phyloP scores from a whole-genome alignment of 1,284 basidiomycete genomes.

The Inonotus hispidus region DNA sequence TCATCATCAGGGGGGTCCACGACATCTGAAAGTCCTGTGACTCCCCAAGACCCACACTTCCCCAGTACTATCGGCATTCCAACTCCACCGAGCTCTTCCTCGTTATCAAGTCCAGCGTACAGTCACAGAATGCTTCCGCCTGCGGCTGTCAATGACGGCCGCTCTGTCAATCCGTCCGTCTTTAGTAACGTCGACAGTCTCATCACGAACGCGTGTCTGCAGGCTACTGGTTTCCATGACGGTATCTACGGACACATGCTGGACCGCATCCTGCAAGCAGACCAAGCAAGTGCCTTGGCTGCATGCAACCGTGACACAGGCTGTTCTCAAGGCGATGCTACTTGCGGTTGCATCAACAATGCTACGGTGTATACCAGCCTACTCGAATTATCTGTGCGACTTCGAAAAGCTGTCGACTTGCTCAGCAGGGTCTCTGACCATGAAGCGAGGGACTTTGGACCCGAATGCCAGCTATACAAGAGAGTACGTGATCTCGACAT shows the following conservation, averaged over 20 bases:
- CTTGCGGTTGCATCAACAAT: conserved; percentile 57
- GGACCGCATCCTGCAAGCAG: conserved; percentile 18
- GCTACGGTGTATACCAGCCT: conserved; percentile 46
- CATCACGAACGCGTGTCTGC: background rate
- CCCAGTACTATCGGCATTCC: conserved; percentile 8
- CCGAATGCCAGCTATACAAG: conserved; percentile 45
- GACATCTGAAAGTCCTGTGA: conserved; percentile 10
- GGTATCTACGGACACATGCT: conserved; percentile 19
- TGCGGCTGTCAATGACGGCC: background rate
- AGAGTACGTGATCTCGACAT: conserved; percentile 51
- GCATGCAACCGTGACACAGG: conserved; percentile 19
- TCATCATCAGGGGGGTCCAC: conserved; percentile 3
- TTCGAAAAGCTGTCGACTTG: conserved; percentile 52
- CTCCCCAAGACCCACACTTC: conserved; percentile 14
- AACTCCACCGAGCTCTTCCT: conserved; percentile 13
- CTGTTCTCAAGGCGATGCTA: conserved; percentile 24
- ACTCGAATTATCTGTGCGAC: conserved; percentile 55
- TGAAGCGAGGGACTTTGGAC: conserved; percentile 30
- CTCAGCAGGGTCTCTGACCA: conserved; percentile 48
- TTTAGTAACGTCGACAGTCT: conserved; percentile 12
- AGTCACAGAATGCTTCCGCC: background rate
- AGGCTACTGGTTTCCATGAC: conserved; percentile 11
- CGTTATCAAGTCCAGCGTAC: conserved; percentile 7
- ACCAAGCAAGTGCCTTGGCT: conserved; percentile 1
- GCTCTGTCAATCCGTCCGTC: background rate